Percentiles rank a stretch among this genome's conserved stretches.
Evolutionary conservation across 2,329 filamentous ascomycete species (phyloP).

Genomic region (Myrmaecium sp.): DNA sequence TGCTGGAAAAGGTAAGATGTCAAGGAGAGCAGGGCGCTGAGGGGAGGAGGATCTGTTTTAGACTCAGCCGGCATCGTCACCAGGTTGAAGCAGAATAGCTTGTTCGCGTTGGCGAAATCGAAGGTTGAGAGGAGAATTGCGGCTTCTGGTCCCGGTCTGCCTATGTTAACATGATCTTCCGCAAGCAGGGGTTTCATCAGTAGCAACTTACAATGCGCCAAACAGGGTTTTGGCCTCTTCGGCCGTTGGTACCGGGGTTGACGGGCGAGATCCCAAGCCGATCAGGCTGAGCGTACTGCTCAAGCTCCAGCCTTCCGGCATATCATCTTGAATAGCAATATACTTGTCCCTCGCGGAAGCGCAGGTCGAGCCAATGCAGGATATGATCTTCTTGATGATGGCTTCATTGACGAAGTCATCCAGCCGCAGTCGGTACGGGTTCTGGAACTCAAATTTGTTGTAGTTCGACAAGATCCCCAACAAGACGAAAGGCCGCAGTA

Average conservation of each 20-base stretch:
- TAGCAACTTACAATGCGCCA: slow-evolving; percentile 54
- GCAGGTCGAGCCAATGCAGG: slow-evolving; percentile 58
- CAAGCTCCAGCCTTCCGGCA: slow-evolving; percentile 78
- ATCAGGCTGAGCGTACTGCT: slow-evolving; percentile 68
- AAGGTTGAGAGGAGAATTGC: slow-evolving; percentile 73
- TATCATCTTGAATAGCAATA: slow-evolving; percentile 72
- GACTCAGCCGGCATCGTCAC: slow-evolving; percentile 44
- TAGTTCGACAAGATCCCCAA: slow-evolving; percentile 86
- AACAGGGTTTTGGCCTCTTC: slow-evolving; percentile 77
- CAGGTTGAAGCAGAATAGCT: slow-evolving; percentile 78
- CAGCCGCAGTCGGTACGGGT: slow-evolving; percentile 80
- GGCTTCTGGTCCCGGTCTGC: slow-evolving; percentile 61
- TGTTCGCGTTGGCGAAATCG: slow-evolving; percentile 88
- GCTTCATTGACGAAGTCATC: slow-evolving; percentile 91
- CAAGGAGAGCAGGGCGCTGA: slow-evolving; percentile 70
- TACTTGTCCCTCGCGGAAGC: slow-evolving; percentile 54
- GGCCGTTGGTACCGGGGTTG: slow-evolving; percentile 43
- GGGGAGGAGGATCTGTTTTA: slow-evolving; percentile 52
- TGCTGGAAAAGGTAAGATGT: slow-evolving; percentile 90
- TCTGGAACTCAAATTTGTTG: slow-evolving; percentile 98
- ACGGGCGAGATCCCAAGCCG: slow-evolving; percentile 53
- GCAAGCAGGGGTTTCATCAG: not conserved
- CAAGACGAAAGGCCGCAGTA: slow-evolving; percentile 59
- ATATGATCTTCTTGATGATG: slow-evolving; percentile 67
- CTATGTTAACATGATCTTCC: slow-evolving; percentile 7